Percentiles rank a stretch among this genome's conserved stretches.
Evolutionary conservation across 2,329 filamentous ascomycete genomes (phyloP).

Genomic region (Exophiala sp.): DNA sequence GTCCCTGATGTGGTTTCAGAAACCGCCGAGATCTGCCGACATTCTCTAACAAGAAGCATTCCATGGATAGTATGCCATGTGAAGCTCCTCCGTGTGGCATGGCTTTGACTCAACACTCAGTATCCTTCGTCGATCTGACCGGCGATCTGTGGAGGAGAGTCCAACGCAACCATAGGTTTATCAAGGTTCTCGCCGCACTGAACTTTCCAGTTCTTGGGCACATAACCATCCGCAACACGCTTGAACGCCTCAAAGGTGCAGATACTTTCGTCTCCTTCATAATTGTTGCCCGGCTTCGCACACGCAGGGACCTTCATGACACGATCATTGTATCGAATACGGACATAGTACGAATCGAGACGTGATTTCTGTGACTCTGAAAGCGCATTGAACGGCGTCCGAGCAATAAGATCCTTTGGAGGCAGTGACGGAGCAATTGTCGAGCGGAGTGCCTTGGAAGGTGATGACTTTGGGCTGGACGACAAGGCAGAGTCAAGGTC

Average conservation of each 20-base stretch:
- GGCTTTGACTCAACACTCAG: neutral
- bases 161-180: constrained; percentile 9
- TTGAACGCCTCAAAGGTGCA: constrained; percentile 94
- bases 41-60: too few relatives aligned
- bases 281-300: constrained; percentile 67
- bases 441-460: constrained; percentile 23
- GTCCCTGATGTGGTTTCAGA: too few relatives aligned
- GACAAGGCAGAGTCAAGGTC: constrained; percentile 9
- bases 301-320: constrained; percentile 80
- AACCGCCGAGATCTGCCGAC: too few relatives aligned
- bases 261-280: constrained; percentile 78
- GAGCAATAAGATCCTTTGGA: constrained; percentile 45
- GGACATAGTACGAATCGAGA: constrained; percentile 75
- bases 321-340: constrained; percentile 83
- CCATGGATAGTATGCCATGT: too few relatives aligned
- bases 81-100: neutral
- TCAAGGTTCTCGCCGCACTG: constrained; percentile 57
- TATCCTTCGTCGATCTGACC: constrained; percentile 25
- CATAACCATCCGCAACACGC: constrained; percentile 81
- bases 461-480: constrained; percentile 23
- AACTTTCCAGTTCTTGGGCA: constrained; percentile 69
- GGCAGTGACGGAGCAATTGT: constrained; percentile 15
- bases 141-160: constrained; percentile 16
- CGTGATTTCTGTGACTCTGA: constrained; percentile 52
- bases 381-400: constrained; percentile 55